Base-by-base conservation (phyloP, 73 alveolate genomes). In the Paramecium sexaurelia region DNA sequence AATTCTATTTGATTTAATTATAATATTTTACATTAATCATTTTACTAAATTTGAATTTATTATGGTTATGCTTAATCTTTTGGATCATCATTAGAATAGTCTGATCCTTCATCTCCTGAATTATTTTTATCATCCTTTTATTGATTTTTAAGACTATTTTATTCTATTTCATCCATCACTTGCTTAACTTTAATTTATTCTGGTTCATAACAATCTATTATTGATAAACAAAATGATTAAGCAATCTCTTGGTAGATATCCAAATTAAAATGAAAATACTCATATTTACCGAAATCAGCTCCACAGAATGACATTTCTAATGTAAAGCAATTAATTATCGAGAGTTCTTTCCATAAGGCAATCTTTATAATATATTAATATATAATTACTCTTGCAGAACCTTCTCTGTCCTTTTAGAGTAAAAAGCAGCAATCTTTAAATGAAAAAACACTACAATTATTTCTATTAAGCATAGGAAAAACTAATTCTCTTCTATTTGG, bases 271-370 rank as follows among this genome's bases (percentile, higher is more conserved):
- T 98, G 99, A 91, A 94, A 97, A 40, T 97, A 98, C n/a, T 98
- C 98, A 66, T 94, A 93, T 55, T 96, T 97, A 24, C 99, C 99
- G 39, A 93, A 91, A 92, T 97, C 99, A 11, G 99, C 99, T 10
- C 99, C 99, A 82, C 99, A 98, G 84, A 98, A 97, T 22, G 99
- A 95, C 24, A 98, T 96, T 85, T 97, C 99, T 36, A 98, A 78
- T 0, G 99, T 98, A 85, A 84, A 98, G 75, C 97, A 92, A 55
- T 98, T 97, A 43, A 96, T 95, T 40, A 98, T 94, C 9, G 96
- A 97, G 55, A 97, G 75, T 87, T 98, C 99, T 67, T 95, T 95
- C 96, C 98, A 97, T 57, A 96, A 91, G 13, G 97, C 99, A 39
- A 86, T 86, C 93, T 86, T n/a, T 37, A 36, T 17, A 2, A 51